Evolutionary conservation across 768 basidiomycete genomes (phyloP).

Genomic region (Rhodotorula toruloides): DNA sequence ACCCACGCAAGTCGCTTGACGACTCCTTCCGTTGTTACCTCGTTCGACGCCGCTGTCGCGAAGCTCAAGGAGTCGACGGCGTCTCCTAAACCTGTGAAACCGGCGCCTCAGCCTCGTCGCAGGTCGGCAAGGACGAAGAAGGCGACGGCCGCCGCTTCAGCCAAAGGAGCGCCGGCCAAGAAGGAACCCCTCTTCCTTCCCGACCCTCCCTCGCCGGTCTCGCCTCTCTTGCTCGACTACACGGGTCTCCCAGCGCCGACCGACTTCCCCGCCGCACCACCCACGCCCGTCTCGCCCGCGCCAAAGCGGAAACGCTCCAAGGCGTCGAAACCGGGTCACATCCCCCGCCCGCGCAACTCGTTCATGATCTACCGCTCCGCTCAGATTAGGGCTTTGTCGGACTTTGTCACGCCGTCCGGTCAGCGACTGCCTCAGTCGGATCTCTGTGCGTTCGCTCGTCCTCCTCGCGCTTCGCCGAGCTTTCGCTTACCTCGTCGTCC

Average conservation of each 20-base stretch:
- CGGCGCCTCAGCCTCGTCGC: too few species aligned
- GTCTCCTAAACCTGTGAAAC: too few species aligned
- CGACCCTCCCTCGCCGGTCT: too few species aligned
- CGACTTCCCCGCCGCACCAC: too few species aligned
- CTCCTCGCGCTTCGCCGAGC: neutral
- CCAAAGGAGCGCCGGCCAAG: too few species aligned
- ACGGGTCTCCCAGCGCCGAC: too few species aligned
- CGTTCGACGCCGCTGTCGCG: neutral
- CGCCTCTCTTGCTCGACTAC: too few species aligned
- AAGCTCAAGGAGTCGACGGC: neutral
- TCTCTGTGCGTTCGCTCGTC: conserved; percentile 50
- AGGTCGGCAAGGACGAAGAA: too few species aligned
- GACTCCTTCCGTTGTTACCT: neutral
- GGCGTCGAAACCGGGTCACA: neutral
- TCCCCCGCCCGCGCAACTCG: conserved; percentile 68
- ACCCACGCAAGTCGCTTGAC: too few species aligned
- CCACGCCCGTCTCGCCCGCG: neutral
- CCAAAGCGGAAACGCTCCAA: neutral
- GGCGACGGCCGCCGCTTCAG: too few species aligned
- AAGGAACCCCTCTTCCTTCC: too few species aligned
- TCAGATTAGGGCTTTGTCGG: conserved; percentile 52
- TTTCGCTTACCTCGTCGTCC: too few species aligned
- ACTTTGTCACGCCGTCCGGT: conserved; percentile 42
- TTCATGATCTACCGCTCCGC: conserved; percentile 79
- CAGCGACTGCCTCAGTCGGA: conserved; percentile 56